These are phyloP conservation scores for Calonectria multiphialidica DNA, from an alignment of 2,329 filamentous ascomycete species.

Conservation along the genomic window DNA sequence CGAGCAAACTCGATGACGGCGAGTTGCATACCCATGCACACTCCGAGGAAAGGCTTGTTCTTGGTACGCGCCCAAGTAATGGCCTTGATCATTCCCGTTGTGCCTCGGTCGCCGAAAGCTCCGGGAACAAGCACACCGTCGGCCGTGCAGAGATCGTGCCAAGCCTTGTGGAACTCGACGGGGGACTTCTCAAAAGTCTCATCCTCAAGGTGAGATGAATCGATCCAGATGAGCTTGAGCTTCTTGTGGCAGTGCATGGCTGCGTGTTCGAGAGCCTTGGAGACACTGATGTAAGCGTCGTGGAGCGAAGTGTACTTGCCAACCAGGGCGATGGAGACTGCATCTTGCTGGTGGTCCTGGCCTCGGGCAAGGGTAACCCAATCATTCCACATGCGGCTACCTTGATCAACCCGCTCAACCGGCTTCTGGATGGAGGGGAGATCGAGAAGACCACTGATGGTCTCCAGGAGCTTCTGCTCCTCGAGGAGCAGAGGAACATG, in stretches of 20 bases:
- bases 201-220: slow-evolving; percentile 85
- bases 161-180: slow-evolving; percentile 85
- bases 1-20: slow-evolving; percentile 92
- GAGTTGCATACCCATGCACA: slow-evolving; percentile 94
- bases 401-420: not conserved
- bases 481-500: slow-evolving; percentile 92
- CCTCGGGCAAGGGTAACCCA: slow-evolving; percentile 74
- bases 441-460: not conserved
- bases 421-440: not conserved
- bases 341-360: slow-evolving; percentile 61
- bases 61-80: slow-evolving; percentile 88
- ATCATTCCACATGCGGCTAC: slow-evolving; percentile 49
- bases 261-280: slow-evolving; percentile 89
- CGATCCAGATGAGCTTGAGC: slow-evolving; percentile 86
- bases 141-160: slow-evolving; percentile 82
- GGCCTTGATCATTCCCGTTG: slow-evolving; percentile 89
- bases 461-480: slow-evolving; percentile 78
- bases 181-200: slow-evolving; percentile 71
- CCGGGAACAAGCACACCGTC: slow-evolving; percentile 67
- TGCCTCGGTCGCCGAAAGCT: slow-evolving; percentile 86
- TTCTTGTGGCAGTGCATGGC: slow-evolving; percentile 88
- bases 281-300: slow-evolving; percentile 87
- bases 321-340: slow-evolving; percentile 86
- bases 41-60: slow-evolving; percentile 85
- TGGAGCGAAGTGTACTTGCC: slow-evolving; percentile 91